Base-by-base conservation (phyloP, 1,284 basidiomycete genomes). In the Leccinum pseudoinsigne region DNA sequence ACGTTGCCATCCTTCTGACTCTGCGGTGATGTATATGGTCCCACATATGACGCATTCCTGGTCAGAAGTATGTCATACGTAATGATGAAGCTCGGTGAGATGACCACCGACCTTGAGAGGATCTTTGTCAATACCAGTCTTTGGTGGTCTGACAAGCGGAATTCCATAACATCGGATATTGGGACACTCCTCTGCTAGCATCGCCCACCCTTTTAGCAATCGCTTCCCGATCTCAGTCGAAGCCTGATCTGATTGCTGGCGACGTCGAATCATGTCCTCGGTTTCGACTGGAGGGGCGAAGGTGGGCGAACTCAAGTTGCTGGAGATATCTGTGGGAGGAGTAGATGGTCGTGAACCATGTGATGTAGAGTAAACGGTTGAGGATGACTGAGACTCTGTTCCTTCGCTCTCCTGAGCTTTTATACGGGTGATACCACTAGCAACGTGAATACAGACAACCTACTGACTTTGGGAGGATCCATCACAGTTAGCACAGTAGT, bases 11-110 rank as follows among this genome's bases (percentile, higher is more conserved):
- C 84, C 86, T 62, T 79, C 77, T 63, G 76, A 76, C 68, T 86
- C 84, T 69, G 87, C 84, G 28, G 82, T 80, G 26, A 84, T 69
- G 73, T 90, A 93, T 23, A 86, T 76, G 28, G 77, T 81, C 23
- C 82, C 82, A 72, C 91, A 93, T 61, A 90, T 82, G 26, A 93
- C 91, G 68, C 91, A 93, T 79, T 92, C 89, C 92, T 93, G 62
- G 18, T 59, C 45, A 47, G 61, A 58, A 28, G 23, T 50, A 54
- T 55, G 62, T 69, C 61, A 64, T 38, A 58, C 34, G 55, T 51
- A 58, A 63, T 53, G 63, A 36, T 36, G 21, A n/a, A 53, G 53
- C 14, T 14, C 38, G 26, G 58, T 12, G 38, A 67, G 55, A 67
- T 55, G 21, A 63, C 23, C 21, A 63, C 78, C 61, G 56, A 86